Evolutionary conservation across 495 filamentous ascomycete genomes (phyloP).

Genomic region (Aspergillus biplanus): DNA sequence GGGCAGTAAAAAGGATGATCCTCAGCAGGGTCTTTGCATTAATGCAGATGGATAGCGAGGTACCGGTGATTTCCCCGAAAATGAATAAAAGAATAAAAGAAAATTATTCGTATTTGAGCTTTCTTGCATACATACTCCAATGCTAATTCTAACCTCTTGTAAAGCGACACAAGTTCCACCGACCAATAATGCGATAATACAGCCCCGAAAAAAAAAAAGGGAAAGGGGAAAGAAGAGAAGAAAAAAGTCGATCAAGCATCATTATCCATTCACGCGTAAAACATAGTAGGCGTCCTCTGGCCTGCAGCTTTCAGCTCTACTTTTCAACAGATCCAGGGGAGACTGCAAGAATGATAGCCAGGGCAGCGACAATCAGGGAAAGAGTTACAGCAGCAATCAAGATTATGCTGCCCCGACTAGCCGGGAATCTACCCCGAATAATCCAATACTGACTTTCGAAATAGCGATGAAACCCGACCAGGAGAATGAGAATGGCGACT

Average conservation of each 20-base stretch:
- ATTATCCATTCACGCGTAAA: background rate
- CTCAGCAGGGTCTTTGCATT: too few relatives aligned
- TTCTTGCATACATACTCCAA: too few relatives aligned
- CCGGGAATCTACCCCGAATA: constrained; percentile 90
- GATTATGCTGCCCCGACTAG: constrained; percentile 83
- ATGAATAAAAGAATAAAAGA: too few relatives aligned
- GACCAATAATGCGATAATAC: background rate
- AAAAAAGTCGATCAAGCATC: background rate
- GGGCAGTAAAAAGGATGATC: too few relatives aligned
- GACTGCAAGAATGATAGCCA: constrained; percentile 74
- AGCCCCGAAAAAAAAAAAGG: background rate
- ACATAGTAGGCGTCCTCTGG: background rate
- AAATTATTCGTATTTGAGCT: too few relatives aligned
- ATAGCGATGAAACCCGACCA: constrained; percentile 77
- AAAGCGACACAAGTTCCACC: background rate
- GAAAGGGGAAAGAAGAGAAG: background rate
- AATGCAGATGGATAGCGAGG: too few relatives aligned
- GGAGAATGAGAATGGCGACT: constrained; percentile 82
- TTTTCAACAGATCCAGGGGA: constrained; percentile 57
- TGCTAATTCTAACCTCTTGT: too few relatives aligned
- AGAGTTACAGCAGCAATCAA: constrained; percentile 70
- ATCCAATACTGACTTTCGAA: constrained; percentile 80
- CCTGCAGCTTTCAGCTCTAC: constrained; percentile 4
- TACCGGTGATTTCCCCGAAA: too few relatives aligned
- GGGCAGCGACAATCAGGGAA: constrained; percentile 68